Base-by-base conservation (phyloP, 306 rosid genomes). In the Ormosia emarginata region DNA sequence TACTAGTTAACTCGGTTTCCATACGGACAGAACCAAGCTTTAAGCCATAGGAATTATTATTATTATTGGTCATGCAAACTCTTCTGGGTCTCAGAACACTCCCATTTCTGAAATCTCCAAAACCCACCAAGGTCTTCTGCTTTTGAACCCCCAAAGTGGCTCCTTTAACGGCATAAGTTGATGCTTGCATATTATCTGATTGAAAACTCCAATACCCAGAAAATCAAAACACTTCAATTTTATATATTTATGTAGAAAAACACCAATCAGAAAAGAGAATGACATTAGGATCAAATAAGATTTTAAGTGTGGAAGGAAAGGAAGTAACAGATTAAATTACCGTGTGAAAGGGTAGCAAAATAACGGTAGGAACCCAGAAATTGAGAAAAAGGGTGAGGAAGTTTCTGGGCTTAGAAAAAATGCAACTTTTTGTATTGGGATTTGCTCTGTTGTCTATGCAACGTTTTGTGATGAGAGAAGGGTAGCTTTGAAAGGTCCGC, bases 101-200 rank as follows among this genome's bases (percentile, higher is more conserved):
- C 64, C 79, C 80, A 69, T 63, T 70, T 65, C 84, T 83, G 71
- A 84, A 83, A 15, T 86, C 86, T 52, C 89, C 87, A 74, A 86
- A 84, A 74, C 79, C 80, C 80, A 73, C 67, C 58, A 71, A 76
- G 0, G 79, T 82, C 73, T 68, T 88, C 57, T 84, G 89, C 33
- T 81, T 87, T 72, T 69, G 91, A 53, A 76, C 72, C 87, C 92
- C 90, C 62, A 89, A 87, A n/a, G 72, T 8, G 44, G 65, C 72
- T 62, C 91, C 95, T 73, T 83, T 84, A 57, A 89, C 77, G 8
- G 83, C 72, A 61, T 77, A 85, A 40, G 90, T 71, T 81, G 96
- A 87, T 47, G 94, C 80, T 71, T 93, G 97, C 99, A 93, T 95
- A 71, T 44, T 93, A 36, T 59, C 86, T 89, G 83, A 55, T 15